Evolutionary conservation across 176 grass and related monocot genomes (phyloP).

Genomic region (Hordeum vulgare): DNA sequence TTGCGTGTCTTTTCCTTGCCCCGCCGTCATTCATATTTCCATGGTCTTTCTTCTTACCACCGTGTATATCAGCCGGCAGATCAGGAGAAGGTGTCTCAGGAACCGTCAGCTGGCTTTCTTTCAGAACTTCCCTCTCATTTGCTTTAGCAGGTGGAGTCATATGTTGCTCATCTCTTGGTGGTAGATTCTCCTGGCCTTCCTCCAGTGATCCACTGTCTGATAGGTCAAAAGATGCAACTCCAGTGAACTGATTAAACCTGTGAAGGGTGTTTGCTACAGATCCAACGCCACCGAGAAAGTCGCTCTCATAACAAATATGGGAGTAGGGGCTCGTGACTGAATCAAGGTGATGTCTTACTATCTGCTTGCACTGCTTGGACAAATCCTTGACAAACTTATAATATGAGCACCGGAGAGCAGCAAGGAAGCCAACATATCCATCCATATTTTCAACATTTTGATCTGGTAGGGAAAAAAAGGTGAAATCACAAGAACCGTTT

Average conservation of each 20-base stretch:
- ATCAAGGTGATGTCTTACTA: constrained; percentile 77
- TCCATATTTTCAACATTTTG: constrained; percentile 78
- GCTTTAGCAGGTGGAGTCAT: constrained; percentile 74
- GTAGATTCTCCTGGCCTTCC: constrained; percentile 72
- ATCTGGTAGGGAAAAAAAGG: constrained; percentile 24
- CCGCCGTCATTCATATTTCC: constrained; percentile 59
- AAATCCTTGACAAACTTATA: constrained; percentile 75
- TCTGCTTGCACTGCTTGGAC: constrained; percentile 94
- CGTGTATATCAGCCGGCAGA: constrained; percentile 58
- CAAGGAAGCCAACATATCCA: constrained; percentile 90
- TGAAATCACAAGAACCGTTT: background rate
- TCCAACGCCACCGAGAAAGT: constrained; percentile 38
- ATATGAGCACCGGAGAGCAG: constrained; percentile 70
- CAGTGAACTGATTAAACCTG: constrained; percentile 51
- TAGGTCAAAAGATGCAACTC: constrained; percentile 64
- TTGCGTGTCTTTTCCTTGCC: constrained; percentile 82
- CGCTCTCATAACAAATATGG: constrained; percentile 77
- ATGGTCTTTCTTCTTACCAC: constrained; percentile 82
- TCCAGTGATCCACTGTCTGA: constrained; percentile 53
- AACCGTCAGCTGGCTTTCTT: constrained; percentile 84
- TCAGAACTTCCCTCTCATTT: constrained; percentile 66
- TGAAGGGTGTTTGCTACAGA: constrained; percentile 40
- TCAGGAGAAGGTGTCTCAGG: constrained; percentile 99
- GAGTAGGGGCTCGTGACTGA: constrained; percentile 89
- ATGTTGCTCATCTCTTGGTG: constrained; percentile 70